Conservation (phyloP, 495 filamentous ascomycete genomes). For the Aspergillus cavernicola region DNA sequence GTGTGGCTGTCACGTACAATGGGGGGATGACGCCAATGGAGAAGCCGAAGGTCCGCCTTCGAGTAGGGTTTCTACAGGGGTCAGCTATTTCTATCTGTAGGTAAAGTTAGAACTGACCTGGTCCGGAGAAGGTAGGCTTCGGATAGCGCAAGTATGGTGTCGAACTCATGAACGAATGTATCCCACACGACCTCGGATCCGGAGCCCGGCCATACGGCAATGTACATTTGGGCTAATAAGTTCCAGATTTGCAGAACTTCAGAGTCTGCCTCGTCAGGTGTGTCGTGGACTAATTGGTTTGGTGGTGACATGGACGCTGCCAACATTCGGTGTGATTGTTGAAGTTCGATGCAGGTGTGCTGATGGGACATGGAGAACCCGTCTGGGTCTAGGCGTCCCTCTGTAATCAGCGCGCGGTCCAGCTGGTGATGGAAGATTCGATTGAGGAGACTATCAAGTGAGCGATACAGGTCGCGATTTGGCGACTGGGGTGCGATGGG, state of each 20-base stretch:
- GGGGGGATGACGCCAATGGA: slow-evolving; percentile 21
- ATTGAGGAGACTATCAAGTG: neutral
- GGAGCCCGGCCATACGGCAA: neutral
- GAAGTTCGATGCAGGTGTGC: neutral
- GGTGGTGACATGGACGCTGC: neutral
- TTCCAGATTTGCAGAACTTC: neutral
- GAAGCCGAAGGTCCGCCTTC: slow-evolving; percentile 10
- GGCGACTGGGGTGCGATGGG: no score
- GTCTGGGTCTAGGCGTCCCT: no score
- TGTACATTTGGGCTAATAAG: neutral
- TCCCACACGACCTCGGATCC: neutral
- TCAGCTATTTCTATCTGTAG: neutral
- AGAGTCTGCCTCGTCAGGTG: neutral
- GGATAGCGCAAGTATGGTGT: neutral
- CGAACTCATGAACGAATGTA: neutral
- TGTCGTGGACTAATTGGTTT: neutral
- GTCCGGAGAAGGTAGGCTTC: neutral
- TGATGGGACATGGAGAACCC: neutral
- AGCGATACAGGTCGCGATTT: neutral
- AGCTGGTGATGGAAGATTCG: neutral
- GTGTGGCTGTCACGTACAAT: slow-evolving; percentile 20
- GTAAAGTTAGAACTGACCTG: neutral
- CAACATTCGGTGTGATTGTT: neutral
- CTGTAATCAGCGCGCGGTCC: neutral
- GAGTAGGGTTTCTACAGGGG: no score